Conservation (phyloP, 1,284 basidiomycete species). For the Phylloboletellus chloephorus region DNA sequence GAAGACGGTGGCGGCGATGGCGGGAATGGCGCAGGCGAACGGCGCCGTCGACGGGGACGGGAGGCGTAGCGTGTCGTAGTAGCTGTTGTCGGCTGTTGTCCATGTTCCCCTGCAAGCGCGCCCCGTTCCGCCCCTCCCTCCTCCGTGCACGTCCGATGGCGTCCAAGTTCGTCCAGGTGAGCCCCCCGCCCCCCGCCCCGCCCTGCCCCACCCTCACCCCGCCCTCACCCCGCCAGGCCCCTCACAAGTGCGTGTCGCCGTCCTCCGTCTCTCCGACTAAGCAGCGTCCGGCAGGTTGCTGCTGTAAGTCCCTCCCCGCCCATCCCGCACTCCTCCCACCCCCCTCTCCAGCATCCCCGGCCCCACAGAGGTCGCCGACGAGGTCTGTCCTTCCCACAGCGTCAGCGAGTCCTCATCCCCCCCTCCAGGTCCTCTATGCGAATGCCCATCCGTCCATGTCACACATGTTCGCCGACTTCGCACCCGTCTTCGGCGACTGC, state of each 20-base stretch:
- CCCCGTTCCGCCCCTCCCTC: conserved; percentile 3
- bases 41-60: conserved; percentile 44
- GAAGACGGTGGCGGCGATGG: conserved; percentile 66
- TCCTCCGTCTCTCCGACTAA: background rate
- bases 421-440: conserved; percentile 59
- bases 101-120: conserved; percentile 2
- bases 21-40: conserved; percentile 49
- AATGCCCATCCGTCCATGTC: conserved; percentile 86
- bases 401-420: no score
- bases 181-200: background rate
- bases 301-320: conserved; percentile 42
- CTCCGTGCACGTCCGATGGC: background rate
- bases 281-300: conserved; percentile 45
- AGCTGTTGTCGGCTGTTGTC: conserved; percentile 12
- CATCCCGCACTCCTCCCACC: background rate
- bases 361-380: conserved; percentile 78
- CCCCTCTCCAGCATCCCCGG: conserved; percentile 62
- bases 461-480: conserved; percentile 90
- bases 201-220: background rate
- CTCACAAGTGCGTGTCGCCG: conserved; percentile 55
- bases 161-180: conserved; percentile 15
- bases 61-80: conserved; percentile 28
- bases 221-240: conserved; percentile 41
- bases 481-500: conserved; percentile 86
- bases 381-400: no score